phyloP scores from a whole-genome alignment of 305 asterid genomes.

The Solanum aculeatissimum region DNA sequence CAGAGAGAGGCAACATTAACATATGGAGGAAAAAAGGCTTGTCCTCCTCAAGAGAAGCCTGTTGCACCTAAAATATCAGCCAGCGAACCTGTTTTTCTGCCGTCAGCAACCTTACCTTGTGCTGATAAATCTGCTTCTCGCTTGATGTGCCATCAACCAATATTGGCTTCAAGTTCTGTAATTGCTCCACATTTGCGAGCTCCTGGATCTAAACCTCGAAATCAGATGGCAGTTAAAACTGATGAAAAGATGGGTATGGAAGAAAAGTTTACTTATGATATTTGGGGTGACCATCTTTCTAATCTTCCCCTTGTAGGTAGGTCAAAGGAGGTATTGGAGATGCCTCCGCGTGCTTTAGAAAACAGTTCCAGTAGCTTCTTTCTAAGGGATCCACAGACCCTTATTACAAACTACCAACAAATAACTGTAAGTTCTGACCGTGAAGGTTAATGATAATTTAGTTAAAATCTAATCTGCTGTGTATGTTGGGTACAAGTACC shows the following conservation, averaged over 20 bases:
- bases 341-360: conserved; percentile 15
- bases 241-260: conserved; percentile 19
- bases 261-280: conserved; percentile 50
- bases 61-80: conserved; percentile 15
- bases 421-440: conserved; percentile 33
- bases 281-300: conserved; percentile 87
- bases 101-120: conserved; percentile 53
- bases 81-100: conserved; percentile 35
- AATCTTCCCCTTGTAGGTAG: conserved; percentile 24
- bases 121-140: conserved; percentile 23
- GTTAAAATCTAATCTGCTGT: conserved; percentile 2
- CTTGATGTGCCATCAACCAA: conserved; percentile 26
- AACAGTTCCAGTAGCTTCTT: conserved; percentile 72
- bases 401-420: conserved; percentile 29
- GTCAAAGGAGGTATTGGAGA: conserved; percentile 21
- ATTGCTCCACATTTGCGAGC: conserved; percentile 66
- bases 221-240: conserved; percentile 8
- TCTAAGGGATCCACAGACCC: conserved; percentile 66
- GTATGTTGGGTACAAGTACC: neutral
- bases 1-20: conserved; percentile 16
- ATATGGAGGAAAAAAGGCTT: conserved; percentile 6
- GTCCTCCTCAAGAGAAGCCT: conserved; percentile 21
- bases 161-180: conserved; percentile 35
- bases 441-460: conserved; percentile 36
- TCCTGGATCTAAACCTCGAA: conserved; percentile 51